Evolutionary conservation across 441 rosid genomes (phyloP).

Genomic region (Brassica hybrid): DNA sequence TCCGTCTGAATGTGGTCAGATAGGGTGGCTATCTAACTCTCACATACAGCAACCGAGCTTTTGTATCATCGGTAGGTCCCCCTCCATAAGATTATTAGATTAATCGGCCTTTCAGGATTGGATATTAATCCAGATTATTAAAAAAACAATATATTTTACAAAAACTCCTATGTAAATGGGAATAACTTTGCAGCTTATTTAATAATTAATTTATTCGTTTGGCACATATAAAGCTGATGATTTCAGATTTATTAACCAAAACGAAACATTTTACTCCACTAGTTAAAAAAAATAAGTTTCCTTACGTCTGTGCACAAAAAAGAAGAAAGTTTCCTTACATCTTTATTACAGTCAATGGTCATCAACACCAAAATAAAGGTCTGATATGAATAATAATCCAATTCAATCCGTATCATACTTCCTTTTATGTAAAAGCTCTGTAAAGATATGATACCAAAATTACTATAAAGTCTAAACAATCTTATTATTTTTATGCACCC

Average conservation of each 20-base stretch:
- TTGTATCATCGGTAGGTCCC: too few relatives aligned
- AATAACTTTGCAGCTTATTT: background rate
- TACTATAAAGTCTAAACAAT: background rate
- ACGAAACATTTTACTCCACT: background rate
- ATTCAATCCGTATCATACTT: constrained; percentile 10
- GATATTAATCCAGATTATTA: too few relatives aligned
- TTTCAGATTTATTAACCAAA: constrained; percentile 7
- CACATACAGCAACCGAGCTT: too few relatives aligned
- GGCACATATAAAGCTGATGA: background rate
- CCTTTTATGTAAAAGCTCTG: background rate
- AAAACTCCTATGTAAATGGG: background rate
- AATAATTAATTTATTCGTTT: background rate
- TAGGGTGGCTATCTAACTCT: background rate
- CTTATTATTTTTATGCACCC: constrained; percentile 4
- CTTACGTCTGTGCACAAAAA: too few relatives aligned
- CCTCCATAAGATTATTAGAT: too few relatives aligned
- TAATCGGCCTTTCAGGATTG: too few relatives aligned
- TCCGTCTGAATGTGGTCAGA: background rate
- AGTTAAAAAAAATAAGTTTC: background rate
- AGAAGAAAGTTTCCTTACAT: constrained; percentile 22
- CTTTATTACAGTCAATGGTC: constrained; percentile 6
- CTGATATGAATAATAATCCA: background rate
- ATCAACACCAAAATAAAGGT: background rate
- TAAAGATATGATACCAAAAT: constrained; percentile 21
- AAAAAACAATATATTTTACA: too few relatives aligned